Base-by-base conservation (phyloP, 2,329 filamentous ascomycete genomes). In the Neopestalotiopsis sp. region DNA sequence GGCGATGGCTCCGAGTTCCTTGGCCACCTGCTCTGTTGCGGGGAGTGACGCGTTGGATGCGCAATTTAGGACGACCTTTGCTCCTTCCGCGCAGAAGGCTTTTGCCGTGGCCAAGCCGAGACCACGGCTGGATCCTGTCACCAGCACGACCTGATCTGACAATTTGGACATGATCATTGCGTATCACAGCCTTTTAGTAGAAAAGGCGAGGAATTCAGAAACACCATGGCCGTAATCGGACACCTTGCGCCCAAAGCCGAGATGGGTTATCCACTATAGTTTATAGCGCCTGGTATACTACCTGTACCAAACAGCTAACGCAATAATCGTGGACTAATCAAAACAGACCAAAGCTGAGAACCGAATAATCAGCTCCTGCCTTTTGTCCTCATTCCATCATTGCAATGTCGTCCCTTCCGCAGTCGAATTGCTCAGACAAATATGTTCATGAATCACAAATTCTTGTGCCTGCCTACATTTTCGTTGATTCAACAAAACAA, bases 121-220 rank as follows among this genome's bases (percentile, higher is more conserved):
- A 17, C 67, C 67, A 10, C 67, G 56, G n/a, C 60, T 65, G 6
- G 67, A 40, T 10, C 67, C 67, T 2, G 67, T 69, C 4, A 69
- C 63, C 9, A 69, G 10, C 1, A 69, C 67, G 6, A 66, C 42
- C 42, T 69, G 61, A 28, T 60, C 61, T n/a, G 52, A 2, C n/a
- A 68, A 9, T 38, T 56, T 67, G 38, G 61, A 30, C 61, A 64
- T 64, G 2, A 10, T 49, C 20, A 1, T 38, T 38, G 34, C 34
- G 57, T n/a, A 52, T 10, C 1, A 52, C 17, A 52, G 4, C 4
- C 6, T 4, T 52, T 4, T 52, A 7, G 14, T 24, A n/a, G 45
- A 20, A 1, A 52, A 52, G 45, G 17, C 9, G 45, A 20, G 17
- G 45, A n/a, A 24, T 9, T n/a, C 4, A 52, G 14, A 17, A 52